Conservation (phyloP, 2,329 filamentous ascomycete genomes). For the Blastomyces emzantsi region DNA sequence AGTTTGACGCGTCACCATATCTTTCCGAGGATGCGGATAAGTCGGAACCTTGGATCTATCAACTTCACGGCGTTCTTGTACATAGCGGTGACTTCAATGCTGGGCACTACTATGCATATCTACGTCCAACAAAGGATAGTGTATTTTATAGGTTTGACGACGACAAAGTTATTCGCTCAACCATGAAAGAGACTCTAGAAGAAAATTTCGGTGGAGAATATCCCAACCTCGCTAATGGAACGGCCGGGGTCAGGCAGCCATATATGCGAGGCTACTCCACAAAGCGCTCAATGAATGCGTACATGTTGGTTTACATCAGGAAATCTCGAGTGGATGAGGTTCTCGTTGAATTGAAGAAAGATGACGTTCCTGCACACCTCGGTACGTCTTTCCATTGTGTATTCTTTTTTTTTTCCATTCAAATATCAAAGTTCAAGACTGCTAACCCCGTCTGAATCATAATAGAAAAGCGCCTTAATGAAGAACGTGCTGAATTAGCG, state of each 20-base stretch:
- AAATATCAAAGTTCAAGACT: conserved; percentile 10
- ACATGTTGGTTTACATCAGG: conserved; percentile 97
- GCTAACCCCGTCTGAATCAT: conserved; percentile 18
- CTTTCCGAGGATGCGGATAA: conserved; percentile 76
- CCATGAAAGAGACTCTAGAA: conserved; percentile 80
- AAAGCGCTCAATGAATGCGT: conserved; percentile 73
- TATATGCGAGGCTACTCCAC: conserved; percentile 56
- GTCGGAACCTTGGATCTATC: conserved; percentile 84
- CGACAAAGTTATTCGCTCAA: conserved; percentile 91
- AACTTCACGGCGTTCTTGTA: conserved; percentile 88
- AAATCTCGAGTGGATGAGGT: conserved; percentile 78
- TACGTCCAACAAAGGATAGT: conserved; percentile 88
- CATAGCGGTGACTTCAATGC: conserved; percentile 96
- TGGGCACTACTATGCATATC: conserved; percentile 94
- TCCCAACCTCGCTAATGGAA: conserved; percentile 46
- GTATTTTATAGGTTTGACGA: conserved; percentile 97
- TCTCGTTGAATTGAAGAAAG: conserved; percentile 62
- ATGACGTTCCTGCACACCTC: conserved; percentile 74
- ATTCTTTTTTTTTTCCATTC: background rate
- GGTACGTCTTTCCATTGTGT: conserved; percentile 41
- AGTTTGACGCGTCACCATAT: conserved; percentile 63
- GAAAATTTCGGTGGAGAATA: conserved; percentile 96
- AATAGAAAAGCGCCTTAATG: conserved; percentile 62
- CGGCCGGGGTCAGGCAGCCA: conserved; percentile 51
- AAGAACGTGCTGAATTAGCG: conserved; percentile 69